These are phyloP conservation scores for Candida adriatica DNA, from an alignment of 805 yeast genomes.

Conservation along the genomic window DNA sequence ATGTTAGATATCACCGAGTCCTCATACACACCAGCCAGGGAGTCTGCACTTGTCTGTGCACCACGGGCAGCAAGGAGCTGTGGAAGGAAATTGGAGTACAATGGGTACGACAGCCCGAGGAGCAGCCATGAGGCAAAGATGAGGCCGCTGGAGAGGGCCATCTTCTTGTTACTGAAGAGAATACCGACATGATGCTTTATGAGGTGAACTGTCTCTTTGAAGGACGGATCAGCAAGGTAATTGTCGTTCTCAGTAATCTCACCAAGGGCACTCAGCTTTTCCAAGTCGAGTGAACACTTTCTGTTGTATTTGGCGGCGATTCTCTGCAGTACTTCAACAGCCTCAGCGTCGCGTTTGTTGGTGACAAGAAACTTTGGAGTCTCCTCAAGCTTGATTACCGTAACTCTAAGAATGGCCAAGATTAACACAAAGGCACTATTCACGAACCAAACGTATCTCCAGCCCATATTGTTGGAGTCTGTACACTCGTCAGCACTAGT, in stretches of 20 bases:
- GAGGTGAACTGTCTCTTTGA: constrained; percentile 23
- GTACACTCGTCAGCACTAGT: constrained; percentile 36
- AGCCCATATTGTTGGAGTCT: constrained; percentile 40
- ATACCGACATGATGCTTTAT: constrained; percentile 32
- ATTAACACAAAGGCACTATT: constrained; percentile 42
- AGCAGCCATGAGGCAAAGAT: constrained; percentile 42
- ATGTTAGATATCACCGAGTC: constrained; percentile 41
- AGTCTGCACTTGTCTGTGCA: constrained; percentile 34
- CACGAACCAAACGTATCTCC: constrained; percentile 49
- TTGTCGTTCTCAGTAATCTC: constrained; percentile 25
- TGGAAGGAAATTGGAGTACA: constrained; percentile 45
- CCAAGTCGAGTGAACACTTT: constrained; percentile 34
- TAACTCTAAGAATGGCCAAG: constrained; percentile 39
- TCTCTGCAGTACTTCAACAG: constrained; percentile 33
- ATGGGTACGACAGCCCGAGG: constrained; percentile 46
- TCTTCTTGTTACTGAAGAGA: constrained; percentile 35
- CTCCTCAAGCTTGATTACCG: constrained; percentile 37
- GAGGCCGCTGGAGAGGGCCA: constrained; percentile 34
- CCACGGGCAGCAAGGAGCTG: constrained; percentile 42
- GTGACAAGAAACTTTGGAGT: constrained; percentile 48
- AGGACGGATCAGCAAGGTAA: constrained; percentile 21
- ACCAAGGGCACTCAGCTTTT: constrained; percentile 39
- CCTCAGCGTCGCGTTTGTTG: constrained; percentile 42
- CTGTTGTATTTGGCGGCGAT: constrained; percentile 41
- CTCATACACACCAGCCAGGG: constrained; percentile 36